phyloP scores from a whole-genome alignment of 768 basidiomycete genomes.

The Cystobasidium ongulense region DNA sequence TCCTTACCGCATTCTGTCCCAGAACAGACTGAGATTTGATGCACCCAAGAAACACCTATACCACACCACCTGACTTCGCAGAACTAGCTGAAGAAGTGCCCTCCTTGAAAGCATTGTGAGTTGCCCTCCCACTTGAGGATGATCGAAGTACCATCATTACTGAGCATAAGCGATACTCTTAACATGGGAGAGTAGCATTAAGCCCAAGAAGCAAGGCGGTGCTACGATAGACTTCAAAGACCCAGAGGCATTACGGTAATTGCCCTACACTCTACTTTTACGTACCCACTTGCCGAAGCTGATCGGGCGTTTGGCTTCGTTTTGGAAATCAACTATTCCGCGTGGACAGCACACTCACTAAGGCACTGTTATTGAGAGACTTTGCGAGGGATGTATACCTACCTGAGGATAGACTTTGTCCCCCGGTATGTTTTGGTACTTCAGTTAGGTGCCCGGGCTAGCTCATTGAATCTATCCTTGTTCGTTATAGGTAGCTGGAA shows the following conservation, averaged over 20 bases:
- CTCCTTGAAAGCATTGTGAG: constrained; percentile 19
- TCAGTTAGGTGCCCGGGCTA: neutral
- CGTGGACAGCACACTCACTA: constrained; percentile 53
- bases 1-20: neutral
- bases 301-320: too few relatives aligned
- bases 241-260: constrained; percentile 43
- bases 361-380: constrained; percentile 66
- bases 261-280: constrained; percentile 46
- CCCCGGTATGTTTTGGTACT: constrained; percentile 55
- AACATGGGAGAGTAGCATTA: neutral
- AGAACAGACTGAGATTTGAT: constrained; percentile 46
- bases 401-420: constrained; percentile 69
- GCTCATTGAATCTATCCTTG: neutral
- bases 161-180: neutral
- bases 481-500: constrained; percentile 58
- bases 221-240: constrained; percentile 67
- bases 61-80: constrained; percentile 4
- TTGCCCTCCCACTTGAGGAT: neutral
- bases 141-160: neutral
- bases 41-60: neutral
- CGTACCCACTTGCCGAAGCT: neutral
- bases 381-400: constrained; percentile 59
- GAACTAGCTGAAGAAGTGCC: constrained; percentile 20
- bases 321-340: neutral
- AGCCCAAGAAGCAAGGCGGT: constrained; percentile 30